Conservation (phyloP, 768 basidiomycete species). For the Mycena epipterygia region DNA sequence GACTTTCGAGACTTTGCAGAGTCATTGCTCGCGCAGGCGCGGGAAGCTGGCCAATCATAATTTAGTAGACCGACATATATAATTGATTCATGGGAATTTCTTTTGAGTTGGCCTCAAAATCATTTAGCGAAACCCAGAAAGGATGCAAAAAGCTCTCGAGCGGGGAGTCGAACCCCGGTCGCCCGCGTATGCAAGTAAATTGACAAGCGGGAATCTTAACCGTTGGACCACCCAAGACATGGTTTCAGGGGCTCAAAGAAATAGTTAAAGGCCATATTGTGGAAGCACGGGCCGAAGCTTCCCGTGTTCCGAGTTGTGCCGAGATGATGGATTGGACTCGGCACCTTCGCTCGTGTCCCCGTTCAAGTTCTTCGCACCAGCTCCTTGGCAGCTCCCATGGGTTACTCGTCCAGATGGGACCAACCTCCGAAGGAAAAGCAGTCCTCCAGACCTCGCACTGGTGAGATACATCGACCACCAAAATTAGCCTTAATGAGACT, state of each 20-base stretch:
- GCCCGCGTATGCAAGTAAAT: neutral
- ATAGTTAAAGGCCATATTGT: too few relatives aligned
- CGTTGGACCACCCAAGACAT: constrained; percentile 28
- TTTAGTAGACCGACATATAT: too few relatives aligned
- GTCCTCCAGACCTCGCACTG: constrained; percentile 15
- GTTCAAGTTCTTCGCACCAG: neutral
- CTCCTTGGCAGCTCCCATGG: constrained; percentile 12
- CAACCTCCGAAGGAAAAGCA: constrained; percentile 4
- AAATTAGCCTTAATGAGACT: constrained; percentile 8
- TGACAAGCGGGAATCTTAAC: constrained; percentile 29
- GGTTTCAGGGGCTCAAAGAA: neutral
- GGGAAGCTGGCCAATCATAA: constrained; percentile 9
- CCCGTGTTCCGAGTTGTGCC: too few relatives aligned
- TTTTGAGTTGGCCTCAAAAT: neutral
- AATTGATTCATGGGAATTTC: too few relatives aligned
- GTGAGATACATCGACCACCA: constrained; percentile 26
- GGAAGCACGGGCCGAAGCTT: too few relatives aligned
- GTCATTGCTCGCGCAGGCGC: constrained; percentile 37
- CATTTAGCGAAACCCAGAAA: too few relatives aligned
- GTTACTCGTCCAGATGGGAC: constrained; percentile 36
- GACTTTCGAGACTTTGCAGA: constrained; percentile 70
- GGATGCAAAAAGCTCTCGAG: constrained; percentile 24
- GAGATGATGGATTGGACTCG: too few relatives aligned
- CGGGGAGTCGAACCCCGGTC: constrained; percentile 35
- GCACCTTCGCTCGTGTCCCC: too few relatives aligned